Conservation (phyloP, 768 basidiomycete species). For the Collybiopsis confluens region DNA sequence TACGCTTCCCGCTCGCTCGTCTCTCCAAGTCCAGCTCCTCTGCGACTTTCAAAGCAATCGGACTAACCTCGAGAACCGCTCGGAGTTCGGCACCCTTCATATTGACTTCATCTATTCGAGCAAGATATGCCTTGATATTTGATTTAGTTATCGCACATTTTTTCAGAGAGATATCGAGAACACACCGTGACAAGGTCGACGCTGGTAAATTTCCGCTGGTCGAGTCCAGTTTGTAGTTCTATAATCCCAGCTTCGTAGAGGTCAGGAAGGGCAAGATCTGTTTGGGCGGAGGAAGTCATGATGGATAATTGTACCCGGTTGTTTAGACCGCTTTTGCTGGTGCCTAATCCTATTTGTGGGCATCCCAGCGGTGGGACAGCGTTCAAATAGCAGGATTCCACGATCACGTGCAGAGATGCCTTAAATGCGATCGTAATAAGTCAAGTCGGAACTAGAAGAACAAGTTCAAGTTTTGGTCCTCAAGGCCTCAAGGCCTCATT, state of each 20-base stretch:
- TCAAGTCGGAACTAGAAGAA: too few relatives aligned
- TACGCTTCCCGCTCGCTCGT: constrained; percentile 35
- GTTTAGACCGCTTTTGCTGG: neutral
- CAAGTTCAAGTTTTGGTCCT: too few relatives aligned
- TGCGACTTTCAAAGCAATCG: constrained; percentile 48
- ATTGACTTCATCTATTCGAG: constrained; percentile 69
- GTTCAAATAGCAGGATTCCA: too few relatives aligned
- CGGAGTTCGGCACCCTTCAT: constrained; percentile 50
- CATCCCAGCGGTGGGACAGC: too few relatives aligned
- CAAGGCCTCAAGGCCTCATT: too few relatives aligned
- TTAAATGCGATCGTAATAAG: too few relatives aligned
- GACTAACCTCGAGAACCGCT: constrained; percentile 57
- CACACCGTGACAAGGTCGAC: constrained; percentile 36
- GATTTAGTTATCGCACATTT: neutral
- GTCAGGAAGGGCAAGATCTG: constrained; percentile 22
- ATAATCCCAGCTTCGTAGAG: constrained; percentile 35
- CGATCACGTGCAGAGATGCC: too few relatives aligned
- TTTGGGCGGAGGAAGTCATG: neutral
- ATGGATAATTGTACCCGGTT: neutral
- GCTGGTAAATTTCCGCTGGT: constrained; percentile 30
- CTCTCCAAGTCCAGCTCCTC: constrained; percentile 45
- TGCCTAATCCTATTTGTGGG: neutral
- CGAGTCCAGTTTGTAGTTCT: constrained; percentile 35
- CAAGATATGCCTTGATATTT: constrained; percentile 57
- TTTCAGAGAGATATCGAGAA: neutral